Base-by-base conservation (phyloP, 768 basidiomycete genomes). In the Tulasnella sp. region DNA sequence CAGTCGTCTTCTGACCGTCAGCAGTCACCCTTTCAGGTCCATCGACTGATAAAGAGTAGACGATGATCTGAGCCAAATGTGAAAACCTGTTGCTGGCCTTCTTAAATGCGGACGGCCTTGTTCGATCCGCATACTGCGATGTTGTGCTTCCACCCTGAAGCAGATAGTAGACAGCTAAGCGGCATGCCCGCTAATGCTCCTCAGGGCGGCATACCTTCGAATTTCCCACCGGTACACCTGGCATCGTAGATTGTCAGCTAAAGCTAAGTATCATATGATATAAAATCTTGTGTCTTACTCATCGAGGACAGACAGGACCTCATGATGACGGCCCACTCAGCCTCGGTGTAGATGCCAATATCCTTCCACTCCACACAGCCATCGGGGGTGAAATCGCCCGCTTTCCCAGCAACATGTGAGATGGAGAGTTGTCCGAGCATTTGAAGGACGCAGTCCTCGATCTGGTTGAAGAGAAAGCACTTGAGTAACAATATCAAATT, bases 21-120 rank as follows among this genome's bases (percentile, higher is more conserved):
- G n/a, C n/a, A 30, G 22, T 19, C 2, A 30, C 29, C 50, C 77
- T 84, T 66, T 76, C 67, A 25, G 80, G 78, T 0, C 89, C 81
- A 67, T 97, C 94, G 43, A 86, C 77, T 3, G 85, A 77, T 79
- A 97, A 88, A 0, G 91, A 93, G 68, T 91, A 93, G 22, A 97
- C 80, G 53, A 97, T 77, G 31, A 94, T 71, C 65, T 85, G 87
- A 0, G 93, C 89, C 38, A 98, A 75, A 17, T 86, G 79, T 68
- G 80, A 87, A 87, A 46, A 57, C 30, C 42, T 5, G 21, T 11
- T 34, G 31, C 80, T 76, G 3, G 70, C 69, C 69, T 87, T 88
- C 76, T 85, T 88, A 53, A 88, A 81, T 10, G 65, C 79, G 77
- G 15, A 78, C 70, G 12, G 78, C 75, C 41, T 78, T 75, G 59